Conservation (phyloP, 2,329 filamentous ascomycete species). For the Penicillium sp. region DNA sequence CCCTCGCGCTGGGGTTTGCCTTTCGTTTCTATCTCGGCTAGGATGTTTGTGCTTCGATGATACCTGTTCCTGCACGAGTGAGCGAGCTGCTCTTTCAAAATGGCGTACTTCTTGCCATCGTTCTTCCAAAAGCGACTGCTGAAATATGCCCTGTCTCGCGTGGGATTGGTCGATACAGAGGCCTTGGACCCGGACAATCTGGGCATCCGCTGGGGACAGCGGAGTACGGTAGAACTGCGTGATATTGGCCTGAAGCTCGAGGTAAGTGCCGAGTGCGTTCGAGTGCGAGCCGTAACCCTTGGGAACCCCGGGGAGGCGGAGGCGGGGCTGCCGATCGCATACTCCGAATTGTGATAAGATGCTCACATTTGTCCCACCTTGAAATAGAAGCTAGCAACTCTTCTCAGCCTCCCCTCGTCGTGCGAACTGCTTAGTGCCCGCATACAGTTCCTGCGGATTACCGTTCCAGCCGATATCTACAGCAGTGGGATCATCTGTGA, state of each 20-base stretch:
- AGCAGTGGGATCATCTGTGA: conserved; percentile 79
- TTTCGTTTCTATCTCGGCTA: conserved; percentile 1
- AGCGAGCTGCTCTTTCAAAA: conserved; percentile 45
- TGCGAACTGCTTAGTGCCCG: conserved; percentile 71
- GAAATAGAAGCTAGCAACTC: conserved; percentile 69
- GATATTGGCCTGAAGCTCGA: conserved; percentile 79
- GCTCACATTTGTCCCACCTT: conserved; percentile 24
- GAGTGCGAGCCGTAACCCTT: not conserved
- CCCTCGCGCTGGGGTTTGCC: conserved; percentile 7
- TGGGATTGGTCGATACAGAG: conserved; percentile 85
- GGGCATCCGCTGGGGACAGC: conserved; percentile 76
- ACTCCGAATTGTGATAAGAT: not conserved
- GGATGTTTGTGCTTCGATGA: conserved; percentile 29
- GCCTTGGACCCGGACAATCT: conserved; percentile 81
- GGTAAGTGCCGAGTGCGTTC: conserved; percentile 57
- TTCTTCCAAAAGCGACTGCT: conserved; percentile 84
- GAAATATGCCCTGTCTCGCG: conserved; percentile 75
- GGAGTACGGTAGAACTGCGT: conserved; percentile 78
- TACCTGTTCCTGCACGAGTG: conserved; percentile 21
- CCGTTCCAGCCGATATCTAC: conserved; percentile 83
- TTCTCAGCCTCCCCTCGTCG: conserved; percentile 70
- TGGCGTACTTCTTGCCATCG: conserved; percentile 74
- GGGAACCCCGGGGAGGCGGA: no score
- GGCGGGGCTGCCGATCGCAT: not conserved
- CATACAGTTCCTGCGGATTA: conserved; percentile 72